A percentile compares a stretch with the other conserved stretches of the same genome.
Conservation (phyloP, 257 asterid species). For the Thymus mandschuricus region DNA sequence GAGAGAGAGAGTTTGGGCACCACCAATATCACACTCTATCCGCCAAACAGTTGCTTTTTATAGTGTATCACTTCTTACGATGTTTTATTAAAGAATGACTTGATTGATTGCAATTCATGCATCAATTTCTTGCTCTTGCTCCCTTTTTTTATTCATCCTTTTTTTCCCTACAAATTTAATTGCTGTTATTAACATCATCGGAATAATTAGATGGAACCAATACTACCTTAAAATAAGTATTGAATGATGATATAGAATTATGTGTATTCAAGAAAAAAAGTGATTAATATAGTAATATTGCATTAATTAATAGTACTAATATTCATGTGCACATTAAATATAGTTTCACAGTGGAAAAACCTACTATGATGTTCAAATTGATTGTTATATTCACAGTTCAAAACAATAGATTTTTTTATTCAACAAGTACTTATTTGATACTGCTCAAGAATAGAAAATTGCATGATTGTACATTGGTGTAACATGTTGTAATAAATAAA, state of each 20-base stretch:
- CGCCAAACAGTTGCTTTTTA: conserved; percentile 58
- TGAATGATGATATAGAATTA: no score
- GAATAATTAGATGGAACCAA: no score
- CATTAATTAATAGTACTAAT: no score
- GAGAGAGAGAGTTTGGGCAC: conserved; percentile 25
- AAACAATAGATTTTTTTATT: conserved; percentile 10
- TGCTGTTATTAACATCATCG: no score
- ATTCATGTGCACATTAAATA: not conserved
- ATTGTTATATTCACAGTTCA: conserved; percentile 13
- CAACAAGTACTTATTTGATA: conserved; percentile 5
- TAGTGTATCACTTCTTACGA: conserved; percentile 48
- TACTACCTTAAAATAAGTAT: no score
- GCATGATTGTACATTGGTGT: conserved; percentile 6
- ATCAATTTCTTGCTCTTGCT: conserved; percentile 10
- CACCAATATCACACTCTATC: conserved; percentile 41
- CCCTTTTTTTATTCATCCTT: not conserved
- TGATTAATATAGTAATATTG: not conserved
- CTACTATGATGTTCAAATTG: conserved; percentile 2
- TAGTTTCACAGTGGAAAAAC: not conserved
- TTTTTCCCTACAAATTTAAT: no score
- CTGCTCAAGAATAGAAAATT: conserved; percentile 27
- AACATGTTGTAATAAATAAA: not conserved
- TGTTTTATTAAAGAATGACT: conserved; percentile 44
- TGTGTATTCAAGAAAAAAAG: not conserved
- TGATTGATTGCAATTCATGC: conserved; percentile 46